Percentiles rank a stretch among this genome's conserved stretches.
phyloP scores from a whole-genome alignment of 1,284 basidiomycete genomes.

The Marasmius sp. region DNA sequence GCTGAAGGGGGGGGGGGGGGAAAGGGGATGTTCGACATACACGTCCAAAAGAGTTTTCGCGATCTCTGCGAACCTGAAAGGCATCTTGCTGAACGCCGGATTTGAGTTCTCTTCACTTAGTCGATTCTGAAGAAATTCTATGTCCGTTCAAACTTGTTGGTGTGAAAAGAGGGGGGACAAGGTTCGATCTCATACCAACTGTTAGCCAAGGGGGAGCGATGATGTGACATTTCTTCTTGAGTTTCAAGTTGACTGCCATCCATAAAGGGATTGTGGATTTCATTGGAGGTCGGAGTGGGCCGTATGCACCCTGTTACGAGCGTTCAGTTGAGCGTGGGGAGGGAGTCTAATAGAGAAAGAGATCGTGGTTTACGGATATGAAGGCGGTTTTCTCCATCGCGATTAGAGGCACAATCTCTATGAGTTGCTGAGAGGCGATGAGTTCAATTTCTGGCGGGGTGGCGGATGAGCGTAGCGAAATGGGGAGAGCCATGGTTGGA shows the following conservation, averaged over 20 bases:
- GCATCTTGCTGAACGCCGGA: conserved; percentile 73
- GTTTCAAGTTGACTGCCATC: conserved; percentile 92
- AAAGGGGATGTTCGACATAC: conserved; percentile 47
- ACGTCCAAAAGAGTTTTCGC: conserved; percentile 88
- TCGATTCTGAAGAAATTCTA: conserved; percentile 78
- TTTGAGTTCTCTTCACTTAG: conserved; percentile 71
- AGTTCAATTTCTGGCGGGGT: conserved; percentile 84
- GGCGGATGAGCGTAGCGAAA: conserved; percentile 58
- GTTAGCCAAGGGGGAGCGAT: conserved; percentile 88
- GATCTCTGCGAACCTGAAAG: conserved; percentile 87
- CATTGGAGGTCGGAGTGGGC: conserved; percentile 87
- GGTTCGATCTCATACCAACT: conserved; percentile 65
- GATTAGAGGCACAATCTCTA: conserved; percentile 84
- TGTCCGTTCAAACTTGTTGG: not conserved
- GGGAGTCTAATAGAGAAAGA: not conserved
- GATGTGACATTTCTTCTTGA: conserved; percentile 92
- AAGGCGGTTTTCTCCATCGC: conserved; percentile 87
- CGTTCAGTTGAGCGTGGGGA: not conserved
- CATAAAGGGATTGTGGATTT: conserved; percentile 87
- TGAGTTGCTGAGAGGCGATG: conserved; percentile 77
- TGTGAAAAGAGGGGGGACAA: not conserved
- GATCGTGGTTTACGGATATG: conserved; percentile 59
- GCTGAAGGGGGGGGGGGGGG: not conserved
- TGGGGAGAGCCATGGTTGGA: conserved; percentile 61
- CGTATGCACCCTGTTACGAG: conserved; percentile 78